A percentile compares a stretch with the other conserved stretches of the same genome.
Conservation (phyloP, 2,329 filamentous ascomycete species). For the Fusarium buharicum region DNA sequence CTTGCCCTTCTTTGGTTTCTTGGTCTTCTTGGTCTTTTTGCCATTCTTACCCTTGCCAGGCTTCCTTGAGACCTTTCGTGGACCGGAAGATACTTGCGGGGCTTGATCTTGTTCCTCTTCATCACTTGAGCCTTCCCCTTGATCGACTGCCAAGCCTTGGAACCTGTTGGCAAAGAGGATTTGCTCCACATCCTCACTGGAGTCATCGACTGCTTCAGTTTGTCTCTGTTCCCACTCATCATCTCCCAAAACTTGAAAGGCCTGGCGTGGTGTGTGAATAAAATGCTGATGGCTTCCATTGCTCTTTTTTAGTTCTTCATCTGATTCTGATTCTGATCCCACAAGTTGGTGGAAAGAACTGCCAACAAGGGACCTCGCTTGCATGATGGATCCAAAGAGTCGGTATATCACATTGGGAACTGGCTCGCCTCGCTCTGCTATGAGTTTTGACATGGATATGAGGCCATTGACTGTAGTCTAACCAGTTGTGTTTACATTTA, state of each 20-base stretch:
- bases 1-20: slow-evolving; percentile 28
- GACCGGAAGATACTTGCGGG: background rate
- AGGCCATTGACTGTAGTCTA: slow-evolving; percentile 52
- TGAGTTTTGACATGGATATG: slow-evolving; percentile 53
- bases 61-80: slow-evolving; percentile 1
- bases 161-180: slow-evolving; percentile 30
- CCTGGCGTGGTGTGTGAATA: slow-evolving; percentile 53
- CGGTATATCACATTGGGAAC: slow-evolving; percentile 50
- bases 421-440: slow-evolving; percentile 49
- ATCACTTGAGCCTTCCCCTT: slow-evolving; percentile 5
- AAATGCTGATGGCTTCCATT: slow-evolving; percentile 56
- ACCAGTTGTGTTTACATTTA: slow-evolving; percentile 52
- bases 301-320: slow-evolving; percentile 50
- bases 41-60: slow-evolving; percentile 20
- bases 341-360: slow-evolving; percentile 49
- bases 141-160: slow-evolving; percentile 12
- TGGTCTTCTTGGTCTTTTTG: slow-evolving; percentile 26
- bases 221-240: slow-evolving; percentile 36
- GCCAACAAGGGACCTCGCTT: slow-evolving; percentile 47
- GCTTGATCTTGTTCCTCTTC: slow-evolving; percentile 9
- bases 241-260: slow-evolving; percentile 52
- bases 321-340: slow-evolving; percentile 46
- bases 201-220: slow-evolving; percentile 32
- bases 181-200: slow-evolving; percentile 37
- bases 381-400: slow-evolving; percentile 54